Evolutionary conservation across 163 green algal species (phyloP).

Genomic region (Prototheca wickerhamii): DNA sequence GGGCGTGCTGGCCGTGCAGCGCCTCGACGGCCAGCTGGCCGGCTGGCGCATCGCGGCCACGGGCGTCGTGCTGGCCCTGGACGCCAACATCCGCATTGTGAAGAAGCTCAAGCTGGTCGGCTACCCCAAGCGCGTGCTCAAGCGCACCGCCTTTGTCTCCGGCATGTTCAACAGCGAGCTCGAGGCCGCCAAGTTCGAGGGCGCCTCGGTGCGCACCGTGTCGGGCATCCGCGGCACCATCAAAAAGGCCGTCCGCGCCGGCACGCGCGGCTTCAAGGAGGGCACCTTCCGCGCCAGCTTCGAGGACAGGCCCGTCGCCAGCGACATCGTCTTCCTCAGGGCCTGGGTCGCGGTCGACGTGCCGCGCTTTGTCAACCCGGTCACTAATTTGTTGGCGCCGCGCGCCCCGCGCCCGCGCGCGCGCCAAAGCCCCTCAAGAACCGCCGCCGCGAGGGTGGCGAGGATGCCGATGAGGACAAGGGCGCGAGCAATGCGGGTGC

Average conservation of each 20-base stretch:
- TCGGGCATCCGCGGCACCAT: constrained; percentile 90
- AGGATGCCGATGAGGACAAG: background rate
- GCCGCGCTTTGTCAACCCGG: constrained; percentile 85
- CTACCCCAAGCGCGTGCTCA: constrained; percentile 37
- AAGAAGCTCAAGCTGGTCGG: constrained; percentile 97
- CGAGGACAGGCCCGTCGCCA: constrained; percentile 86
- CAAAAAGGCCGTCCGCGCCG: constrained; percentile 67
- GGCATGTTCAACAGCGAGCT: constrained; percentile 86
- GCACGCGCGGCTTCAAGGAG: constrained; percentile 36
- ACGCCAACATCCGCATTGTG: constrained; percentile 65
- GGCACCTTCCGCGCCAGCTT: constrained; percentile 73
- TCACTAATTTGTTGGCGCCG: constrained; percentile 78
- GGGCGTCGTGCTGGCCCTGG: constrained; percentile 57
- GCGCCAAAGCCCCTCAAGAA: constrained; percentile 21
- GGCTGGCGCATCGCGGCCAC: constrained; percentile 59
- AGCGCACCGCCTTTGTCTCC: constrained; percentile 75
- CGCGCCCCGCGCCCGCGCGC: constrained; percentile 7
- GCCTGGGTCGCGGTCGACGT: constrained; percentile 84
- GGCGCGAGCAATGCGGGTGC: background rate
- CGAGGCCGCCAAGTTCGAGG: constrained; percentile 93
- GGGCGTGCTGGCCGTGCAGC: constrained; percentile 74
- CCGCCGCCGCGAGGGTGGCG: background rate
- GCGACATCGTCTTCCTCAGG: constrained; percentile 84
- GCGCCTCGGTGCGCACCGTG: constrained; percentile 83
- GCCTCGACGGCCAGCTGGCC: constrained; percentile 39